phyloP scores from a whole-genome alignment of 164 flowering plant genomes.

The Liriodendron chinense region DNA sequence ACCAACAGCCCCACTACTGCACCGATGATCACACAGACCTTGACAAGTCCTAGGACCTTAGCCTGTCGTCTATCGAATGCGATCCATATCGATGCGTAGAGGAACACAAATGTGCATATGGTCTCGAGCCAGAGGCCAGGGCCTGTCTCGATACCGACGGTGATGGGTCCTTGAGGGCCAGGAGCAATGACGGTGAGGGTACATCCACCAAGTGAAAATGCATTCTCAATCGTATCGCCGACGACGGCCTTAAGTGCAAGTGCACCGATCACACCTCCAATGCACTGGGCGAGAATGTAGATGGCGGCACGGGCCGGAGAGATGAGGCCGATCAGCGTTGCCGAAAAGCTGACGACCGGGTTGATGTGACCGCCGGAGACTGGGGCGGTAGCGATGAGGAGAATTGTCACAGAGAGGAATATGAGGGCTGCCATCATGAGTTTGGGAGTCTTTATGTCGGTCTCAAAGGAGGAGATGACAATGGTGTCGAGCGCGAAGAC shows the following conservation, averaged over 20 bases:
- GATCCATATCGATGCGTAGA: slow-evolving; percentile 45
- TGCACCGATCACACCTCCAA: slow-evolving; percentile 50
- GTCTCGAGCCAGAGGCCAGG: slow-evolving; percentile 54
- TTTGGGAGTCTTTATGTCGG: slow-evolving; percentile 36
- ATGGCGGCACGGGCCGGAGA: slow-evolving; percentile 43
- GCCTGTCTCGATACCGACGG: slow-evolving; percentile 29
- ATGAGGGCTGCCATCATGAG: slow-evolving; percentile 34
- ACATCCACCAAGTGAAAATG: slow-evolving; percentile 58
- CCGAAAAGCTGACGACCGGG: slow-evolving; percentile 46
- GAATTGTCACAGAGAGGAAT: slow-evolving; percentile 31
- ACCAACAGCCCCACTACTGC: slow-evolving; percentile 42
- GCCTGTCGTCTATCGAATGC: slow-evolving; percentile 46
- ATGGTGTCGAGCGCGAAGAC: slow-evolving; percentile 52
- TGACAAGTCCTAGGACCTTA: slow-evolving; percentile 31
- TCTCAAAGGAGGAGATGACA: slow-evolving; percentile 44
- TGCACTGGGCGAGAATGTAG: slow-evolving; percentile 55
- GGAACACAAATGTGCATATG: slow-evolving; percentile 45
- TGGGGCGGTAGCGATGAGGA: slow-evolving; percentile 48
- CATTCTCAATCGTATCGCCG: slow-evolving; percentile 19
- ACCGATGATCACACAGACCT: slow-evolving; percentile 36
- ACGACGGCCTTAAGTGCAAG: slow-evolving; percentile 51
- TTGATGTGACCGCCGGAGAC: slow-evolving; percentile 66
- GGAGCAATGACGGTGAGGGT: slow-evolving; percentile 40
- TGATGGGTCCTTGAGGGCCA: slow-evolving; percentile 40
- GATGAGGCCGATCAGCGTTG: slow-evolving; percentile 43